A percentile compares a stretch with the other conserved stretches of the same genome.
Conservation (phyloP, 257 asterid species). For the Cynanchum wilfordii region DNA sequence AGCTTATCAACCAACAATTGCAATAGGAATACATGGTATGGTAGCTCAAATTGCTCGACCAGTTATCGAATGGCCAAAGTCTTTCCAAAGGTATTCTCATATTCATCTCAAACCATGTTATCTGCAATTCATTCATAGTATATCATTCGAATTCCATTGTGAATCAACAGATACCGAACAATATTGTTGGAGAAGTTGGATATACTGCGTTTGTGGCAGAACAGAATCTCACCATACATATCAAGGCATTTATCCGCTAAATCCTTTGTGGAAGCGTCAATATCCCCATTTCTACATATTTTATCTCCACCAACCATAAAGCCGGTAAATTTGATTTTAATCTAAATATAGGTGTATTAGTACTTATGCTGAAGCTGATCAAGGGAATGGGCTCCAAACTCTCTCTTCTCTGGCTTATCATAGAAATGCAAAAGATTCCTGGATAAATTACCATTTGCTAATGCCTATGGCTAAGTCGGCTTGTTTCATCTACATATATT, state of each 20-base stretch:
- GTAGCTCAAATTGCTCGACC: constrained; percentile 75
- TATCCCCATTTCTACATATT: constrained; percentile 78
- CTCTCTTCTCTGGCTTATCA: not conserved
- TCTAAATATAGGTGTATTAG: not conserved
- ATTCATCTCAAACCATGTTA: not conserved
- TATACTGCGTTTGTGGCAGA: constrained; percentile 68
- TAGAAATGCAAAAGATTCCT: not conserved
- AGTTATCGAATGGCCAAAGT: constrained; percentile 90
- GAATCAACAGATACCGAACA: constrained; percentile 52
- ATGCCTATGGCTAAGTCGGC: not conserved
- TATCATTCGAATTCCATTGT: constrained; percentile 16
- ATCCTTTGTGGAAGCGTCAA: constrained; percentile 72
- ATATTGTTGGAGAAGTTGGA: constrained; percentile 67
- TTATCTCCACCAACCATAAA: constrained; percentile 76
- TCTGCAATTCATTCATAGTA: constrained; percentile 4
- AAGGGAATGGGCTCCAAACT: not conserved
- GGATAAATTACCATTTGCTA: not conserved
- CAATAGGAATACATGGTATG: constrained; percentile 58
- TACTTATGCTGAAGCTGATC: not conserved
- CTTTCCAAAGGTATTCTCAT: constrained; percentile 69
- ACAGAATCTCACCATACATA: constrained; percentile 60
- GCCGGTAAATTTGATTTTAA: constrained; percentile 55
- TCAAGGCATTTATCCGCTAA: constrained; percentile 83
- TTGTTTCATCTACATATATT: not conserved
- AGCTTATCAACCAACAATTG: constrained; percentile 89